Evolutionary conservation across 1,284 basidiomycete species (phyloP).

Genomic region (Amylostereum areolatum): DNA sequence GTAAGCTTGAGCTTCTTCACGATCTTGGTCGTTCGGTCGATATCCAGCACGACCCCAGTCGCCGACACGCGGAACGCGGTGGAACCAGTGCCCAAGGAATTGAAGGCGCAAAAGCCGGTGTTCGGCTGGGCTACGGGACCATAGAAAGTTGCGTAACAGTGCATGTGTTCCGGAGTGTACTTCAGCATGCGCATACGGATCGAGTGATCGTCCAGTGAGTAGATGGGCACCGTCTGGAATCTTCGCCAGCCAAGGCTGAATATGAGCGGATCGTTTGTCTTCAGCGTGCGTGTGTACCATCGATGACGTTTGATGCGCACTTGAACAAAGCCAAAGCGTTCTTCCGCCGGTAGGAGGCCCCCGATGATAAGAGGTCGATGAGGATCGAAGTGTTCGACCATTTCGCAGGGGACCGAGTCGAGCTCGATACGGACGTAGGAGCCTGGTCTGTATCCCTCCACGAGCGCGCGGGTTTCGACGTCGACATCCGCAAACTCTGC

Average conservation of each 20-base stretch:
- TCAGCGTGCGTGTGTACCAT: conserved; percentile 90
- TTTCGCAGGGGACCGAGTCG: conserved; percentile 79
- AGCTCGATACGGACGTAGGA: conserved; percentile 95
- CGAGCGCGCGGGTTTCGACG: conserved; percentile 69
- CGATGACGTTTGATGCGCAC: conserved; percentile 95
- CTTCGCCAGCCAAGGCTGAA: conserved; percentile 95
- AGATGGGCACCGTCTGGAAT: conserved; percentile 94
- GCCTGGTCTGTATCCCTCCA: conserved; percentile 90
- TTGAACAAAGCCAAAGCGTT: conserved; percentile 90
- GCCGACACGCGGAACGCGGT: conserved; percentile 88
- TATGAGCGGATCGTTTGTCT: conserved; percentile 96
- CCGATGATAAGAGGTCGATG: conserved; percentile 89
- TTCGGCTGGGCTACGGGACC: conserved; percentile 90
- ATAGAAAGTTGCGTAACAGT: conserved; percentile 97
- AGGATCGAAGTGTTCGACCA: conserved; percentile 93
- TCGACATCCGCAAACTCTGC: conserved; percentile 85
- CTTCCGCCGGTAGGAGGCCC: conserved; percentile 88
- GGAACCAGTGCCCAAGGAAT: conserved; percentile 63
- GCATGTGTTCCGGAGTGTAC: conserved; percentile 99
- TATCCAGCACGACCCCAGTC: conserved; percentile 91
- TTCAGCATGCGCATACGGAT: conserved; percentile 99
- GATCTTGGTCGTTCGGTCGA: conserved; percentile 89
- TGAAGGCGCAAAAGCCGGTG: conserved; percentile 97
- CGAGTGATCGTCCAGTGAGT: conserved; percentile 94
- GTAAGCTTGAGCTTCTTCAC: conserved; percentile 99